Evolutionary conservation across 2,329 filamentous ascomycete genomes (phyloP).

Genomic region (Cryphonectria nitschkei): DNA sequence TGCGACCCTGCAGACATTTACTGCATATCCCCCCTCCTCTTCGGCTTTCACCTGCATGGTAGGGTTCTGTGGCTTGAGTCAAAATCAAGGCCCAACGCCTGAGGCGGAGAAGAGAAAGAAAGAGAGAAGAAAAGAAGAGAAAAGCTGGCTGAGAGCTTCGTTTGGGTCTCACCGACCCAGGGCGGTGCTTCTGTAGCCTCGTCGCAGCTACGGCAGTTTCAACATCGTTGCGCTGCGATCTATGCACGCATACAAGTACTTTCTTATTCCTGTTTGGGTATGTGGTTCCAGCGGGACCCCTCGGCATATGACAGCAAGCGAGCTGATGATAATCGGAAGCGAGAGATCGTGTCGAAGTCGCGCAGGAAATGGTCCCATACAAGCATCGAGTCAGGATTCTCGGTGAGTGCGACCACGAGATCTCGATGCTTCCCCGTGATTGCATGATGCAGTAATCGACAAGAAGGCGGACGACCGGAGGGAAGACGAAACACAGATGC

Average conservation of each 20-base stretch:
- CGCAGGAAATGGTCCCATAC: background rate
- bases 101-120: background rate
- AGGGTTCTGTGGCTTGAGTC: background rate
- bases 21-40: background rate
- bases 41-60: background rate
- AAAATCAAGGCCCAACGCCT: background rate
- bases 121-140: too few relatives aligned
- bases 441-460: background rate
- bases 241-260: background rate
- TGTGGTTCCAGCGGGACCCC: background rate
- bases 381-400: background rate
- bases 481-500: background rate
- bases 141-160: background rate
- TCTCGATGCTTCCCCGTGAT: background rate
- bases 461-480: background rate
- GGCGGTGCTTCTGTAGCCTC: background rate
- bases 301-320: background rate
- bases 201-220: background rate
- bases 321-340: background rate
- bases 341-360: background rate
- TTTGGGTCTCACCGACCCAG: slow-evolving; percentile 3
- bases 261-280: background rate
- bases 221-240: background rate
- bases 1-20: background rate
- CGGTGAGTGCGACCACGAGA: background rate